These are phyloP conservation scores for Actinomucor elegans DNA, from an alignment of 371 early-diverging fungal genomes.

Conservation along the genomic window DNA sequence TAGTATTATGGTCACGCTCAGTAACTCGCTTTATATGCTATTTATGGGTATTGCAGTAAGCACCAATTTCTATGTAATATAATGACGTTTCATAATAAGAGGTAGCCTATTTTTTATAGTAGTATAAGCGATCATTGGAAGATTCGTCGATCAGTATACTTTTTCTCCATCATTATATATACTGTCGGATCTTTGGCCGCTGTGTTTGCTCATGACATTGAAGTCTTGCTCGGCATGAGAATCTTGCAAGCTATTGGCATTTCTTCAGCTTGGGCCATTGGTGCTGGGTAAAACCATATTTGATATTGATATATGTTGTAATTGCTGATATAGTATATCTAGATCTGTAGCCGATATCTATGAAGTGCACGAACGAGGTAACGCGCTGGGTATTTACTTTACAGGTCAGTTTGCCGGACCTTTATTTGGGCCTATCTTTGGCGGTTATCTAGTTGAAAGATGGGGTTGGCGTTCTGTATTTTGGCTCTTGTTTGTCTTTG, in stretches of 20 bases:
- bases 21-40: constrained; percentile 62
- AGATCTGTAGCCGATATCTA: constrained; percentile 61
- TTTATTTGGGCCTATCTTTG: constrained; percentile 41
- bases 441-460: constrained; percentile 42
- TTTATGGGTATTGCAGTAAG: constrained; percentile 62
- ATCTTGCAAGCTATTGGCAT: constrained; percentile 74
- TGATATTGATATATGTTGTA: background rate
- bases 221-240: constrained; percentile 65
- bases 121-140: constrained; percentile 70
- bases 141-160: constrained; percentile 66
- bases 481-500: constrained; percentile 37
- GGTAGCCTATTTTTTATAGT: constrained; percentile 64
- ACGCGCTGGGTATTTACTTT: constrained; percentile 53
- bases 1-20: constrained; percentile 53
- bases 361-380: constrained; percentile 47
- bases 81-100: background rate
- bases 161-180: constrained; percentile 61
- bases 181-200: constrained; percentile 68
- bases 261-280: constrained; percentile 76
- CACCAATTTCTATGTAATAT: background rate
- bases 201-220: constrained; percentile 58
- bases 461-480: constrained; percentile 49
- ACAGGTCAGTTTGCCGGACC: constrained; percentile 52
- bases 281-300: constrained; percentile 54
- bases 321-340: background rate